Percentiles rank a stretch among this genome's conserved stretches.
Conservation (phyloP, 208 protist species). For the Strigomonas culicis region DNA sequence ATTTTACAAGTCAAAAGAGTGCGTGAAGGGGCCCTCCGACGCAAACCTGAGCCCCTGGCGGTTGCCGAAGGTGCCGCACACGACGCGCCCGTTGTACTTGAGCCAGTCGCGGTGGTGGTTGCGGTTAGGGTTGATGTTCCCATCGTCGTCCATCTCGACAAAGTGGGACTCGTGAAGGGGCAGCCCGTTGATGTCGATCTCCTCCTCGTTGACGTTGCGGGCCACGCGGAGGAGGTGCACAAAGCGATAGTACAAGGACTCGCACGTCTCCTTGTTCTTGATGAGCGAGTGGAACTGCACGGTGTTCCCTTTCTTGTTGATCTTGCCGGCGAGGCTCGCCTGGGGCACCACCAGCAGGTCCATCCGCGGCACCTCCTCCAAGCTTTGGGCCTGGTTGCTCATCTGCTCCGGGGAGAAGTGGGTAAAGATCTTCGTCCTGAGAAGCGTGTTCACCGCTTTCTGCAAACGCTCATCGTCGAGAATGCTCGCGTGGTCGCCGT, state of each 20-base stretch:
- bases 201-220: slow-evolving; percentile 37
- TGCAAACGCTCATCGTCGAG: slow-evolving; percentile 46
- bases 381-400: slow-evolving; percentile 35
- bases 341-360: slow-evolving; percentile 86
- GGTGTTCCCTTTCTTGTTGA: slow-evolving; percentile 66
- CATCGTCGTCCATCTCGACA: background rate
- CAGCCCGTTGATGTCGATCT: slow-evolving; percentile 49
- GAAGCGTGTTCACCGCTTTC: slow-evolving; percentile 39
- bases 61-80: slow-evolving; percentile 83
- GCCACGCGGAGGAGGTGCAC: slow-evolving; percentile 48
- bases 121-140: slow-evolving; percentile 4
- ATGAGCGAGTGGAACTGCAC: slow-evolving; percentile 82
- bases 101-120: slow-evolving; percentile 22
- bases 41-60: slow-evolving; percentile 70
- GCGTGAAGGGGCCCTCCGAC: slow-evolving; percentile 79
- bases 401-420: slow-evolving; percentile 49
- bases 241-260: slow-evolving; percentile 55
- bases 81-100: slow-evolving; percentile 42
- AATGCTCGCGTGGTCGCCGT: slow-evolving; percentile 7
- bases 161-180: slow-evolving; percentile 14
- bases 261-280: slow-evolving; percentile 40
- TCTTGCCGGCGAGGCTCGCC: slow-evolving; percentile 81
- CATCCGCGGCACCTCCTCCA: slow-evolving; percentile 39
- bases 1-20: slow-evolving; percentile 69
- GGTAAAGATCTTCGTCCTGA: slow-evolving; percentile 74